A percentile compares a stretch with the other conserved stretches of the same genome.
Evolutionary conservation across 2,329 filamentous ascomycete species (phyloP).

Genomic region (Fusarium globosum): DNA sequence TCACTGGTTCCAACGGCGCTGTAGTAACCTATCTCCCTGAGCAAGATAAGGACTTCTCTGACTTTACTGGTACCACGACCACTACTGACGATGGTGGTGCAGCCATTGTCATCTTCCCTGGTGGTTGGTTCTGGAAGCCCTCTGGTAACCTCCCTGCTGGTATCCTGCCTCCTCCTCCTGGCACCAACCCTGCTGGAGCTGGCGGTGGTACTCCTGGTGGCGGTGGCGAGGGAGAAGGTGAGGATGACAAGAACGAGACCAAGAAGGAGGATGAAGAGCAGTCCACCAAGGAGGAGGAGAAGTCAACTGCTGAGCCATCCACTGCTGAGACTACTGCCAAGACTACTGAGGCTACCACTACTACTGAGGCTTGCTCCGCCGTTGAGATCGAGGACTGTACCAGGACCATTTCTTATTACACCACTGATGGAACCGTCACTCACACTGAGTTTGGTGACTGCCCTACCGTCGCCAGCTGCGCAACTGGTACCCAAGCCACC

Average conservation of each 20-base stretch:
- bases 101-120: constrained; percentile 9
- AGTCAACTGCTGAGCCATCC: not conserved
- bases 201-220: not conserved
- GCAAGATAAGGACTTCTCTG: constrained; percentile 11
- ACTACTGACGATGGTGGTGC: constrained; percentile 17
- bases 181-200: not conserved
- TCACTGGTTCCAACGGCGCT: constrained; percentile 7
- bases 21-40: constrained; percentile 10
- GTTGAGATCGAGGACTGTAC: constrained; percentile 17
- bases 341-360: constrained; percentile 10
- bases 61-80: constrained; percentile 12
- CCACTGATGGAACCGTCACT: not conserved
- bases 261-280: constrained; percentile 8
- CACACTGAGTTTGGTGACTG: constrained; percentile 15
- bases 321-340: not conserved
- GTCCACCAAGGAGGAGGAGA: not conserved
- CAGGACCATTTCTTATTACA: constrained; percentile 12
- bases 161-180: not conserved
- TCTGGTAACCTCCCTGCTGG: constrained; percentile 7
- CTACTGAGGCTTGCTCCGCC: constrained; percentile 4
- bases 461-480: constrained; percentile 11
- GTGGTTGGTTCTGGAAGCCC: constrained; percentile 19
- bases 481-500: constrained; percentile 12
- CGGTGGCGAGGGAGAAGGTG: not conserved
- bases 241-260: not conserved